phyloP scores from a whole-genome alignment of 192 early-diverging fungal genomes.

The Phycomyces blakesleeanus region DNA sequence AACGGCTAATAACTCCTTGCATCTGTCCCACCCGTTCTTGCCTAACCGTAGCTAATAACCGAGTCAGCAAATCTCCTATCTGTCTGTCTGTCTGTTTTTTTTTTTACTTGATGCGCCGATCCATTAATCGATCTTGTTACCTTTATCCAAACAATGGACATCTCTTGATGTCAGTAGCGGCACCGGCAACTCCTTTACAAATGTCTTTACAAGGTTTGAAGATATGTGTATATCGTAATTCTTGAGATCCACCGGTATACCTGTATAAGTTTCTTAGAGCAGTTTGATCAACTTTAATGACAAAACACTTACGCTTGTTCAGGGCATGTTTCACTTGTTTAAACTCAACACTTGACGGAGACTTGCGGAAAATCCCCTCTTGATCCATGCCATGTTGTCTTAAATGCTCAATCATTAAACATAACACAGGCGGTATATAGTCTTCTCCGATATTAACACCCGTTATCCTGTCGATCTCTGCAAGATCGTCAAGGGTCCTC shows the following conservation, averaged over 20 bases:
- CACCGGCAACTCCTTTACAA: constrained; percentile 75
- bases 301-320: constrained; percentile 36
- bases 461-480: neutral
- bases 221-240: constrained; percentile 78
- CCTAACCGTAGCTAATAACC: neutral
- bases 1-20: constrained; percentile 35
- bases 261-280: constrained; percentile 7
- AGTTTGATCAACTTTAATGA: neutral
- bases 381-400: constrained; percentile 62
- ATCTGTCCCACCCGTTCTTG: constrained; percentile 23
- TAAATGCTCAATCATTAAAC: constrained; percentile 71
- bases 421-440: constrained; percentile 72
- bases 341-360: constrained; percentile 67
- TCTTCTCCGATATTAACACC: constrained; percentile 18
- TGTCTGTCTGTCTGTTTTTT: no score
- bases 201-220: constrained; percentile 80
- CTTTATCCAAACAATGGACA: constrained; percentile 22
- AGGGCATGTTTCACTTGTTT: constrained; percentile 62
- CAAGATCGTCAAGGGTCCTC: constrained; percentile 60
- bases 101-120: no score
- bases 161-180: constrained; percentile 64
- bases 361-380: constrained; percentile 88
- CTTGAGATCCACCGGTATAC: constrained; percentile 51
- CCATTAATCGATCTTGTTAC: neutral
- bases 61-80: no score